These are phyloP conservation scores for Proliferodiscus dingleyae DNA, from an alignment of 2,329 filamentous ascomycete species.

Conservation along the genomic window DNA sequence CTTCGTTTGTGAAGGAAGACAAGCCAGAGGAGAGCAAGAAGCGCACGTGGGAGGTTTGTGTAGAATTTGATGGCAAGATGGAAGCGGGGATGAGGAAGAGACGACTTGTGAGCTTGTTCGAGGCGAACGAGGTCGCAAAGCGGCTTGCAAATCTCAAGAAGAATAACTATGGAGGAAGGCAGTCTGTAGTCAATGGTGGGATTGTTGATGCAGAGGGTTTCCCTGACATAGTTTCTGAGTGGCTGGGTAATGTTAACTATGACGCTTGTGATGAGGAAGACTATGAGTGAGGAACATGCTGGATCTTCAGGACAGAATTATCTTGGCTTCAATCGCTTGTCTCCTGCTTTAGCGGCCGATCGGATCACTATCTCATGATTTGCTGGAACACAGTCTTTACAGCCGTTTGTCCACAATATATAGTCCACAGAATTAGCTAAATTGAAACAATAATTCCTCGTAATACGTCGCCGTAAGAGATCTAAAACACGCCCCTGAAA, in stretches of 20 bases:
- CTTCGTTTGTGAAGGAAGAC: neutral
- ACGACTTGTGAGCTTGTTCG: constrained; percentile 49
- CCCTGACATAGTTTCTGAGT: constrained; percentile 21
- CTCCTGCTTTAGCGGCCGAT: too few relatives aligned
- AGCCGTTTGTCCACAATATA: too few relatives aligned
- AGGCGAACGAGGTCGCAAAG: constrained; percentile 58
- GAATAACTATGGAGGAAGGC: constrained; percentile 9
- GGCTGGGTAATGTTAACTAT: constrained; percentile 11
- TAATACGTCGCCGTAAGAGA: too few relatives aligned
- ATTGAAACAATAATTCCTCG: too few relatives aligned
- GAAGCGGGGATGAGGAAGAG: constrained; percentile 37
- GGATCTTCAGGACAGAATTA: too few relatives aligned
- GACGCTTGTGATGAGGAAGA: too few relatives aligned
- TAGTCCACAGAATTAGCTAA: too few relatives aligned
- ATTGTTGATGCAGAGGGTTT: constrained; percentile 16
- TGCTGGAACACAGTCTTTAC: too few relatives aligned
- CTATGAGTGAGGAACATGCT: too few relatives aligned
- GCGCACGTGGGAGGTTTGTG: constrained; percentile 36
- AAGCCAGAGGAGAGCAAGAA: constrained; percentile 18
- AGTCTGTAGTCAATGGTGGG: constrained; percentile 20
- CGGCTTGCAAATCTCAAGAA: constrained; percentile 27
- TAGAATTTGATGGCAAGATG: constrained; percentile 20
- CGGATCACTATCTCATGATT: too few relatives aligned
- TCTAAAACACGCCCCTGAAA: too few relatives aligned
- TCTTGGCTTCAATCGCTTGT: too few relatives aligned